Percentiles rank a stretch among this genome's conserved stretches.
phyloP scores from a whole-genome alignment of 495 filamentous ascomycete species.

The Rhizodiscina lignyota region DNA sequence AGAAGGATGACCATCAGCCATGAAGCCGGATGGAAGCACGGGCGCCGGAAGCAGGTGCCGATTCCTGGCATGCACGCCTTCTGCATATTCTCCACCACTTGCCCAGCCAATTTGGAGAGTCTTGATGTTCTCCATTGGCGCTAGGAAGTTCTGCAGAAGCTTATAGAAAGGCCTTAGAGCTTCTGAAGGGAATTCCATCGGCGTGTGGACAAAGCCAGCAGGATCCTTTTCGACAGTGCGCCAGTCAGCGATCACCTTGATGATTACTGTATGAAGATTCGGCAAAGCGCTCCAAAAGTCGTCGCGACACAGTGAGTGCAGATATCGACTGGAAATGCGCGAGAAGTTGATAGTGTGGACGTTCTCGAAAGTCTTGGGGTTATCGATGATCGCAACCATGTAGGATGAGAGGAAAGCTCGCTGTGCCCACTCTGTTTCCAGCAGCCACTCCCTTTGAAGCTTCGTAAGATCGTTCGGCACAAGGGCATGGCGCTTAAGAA shows the following conservation, averaged over 20 bases:
- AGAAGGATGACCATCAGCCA: too few relatives aligned
- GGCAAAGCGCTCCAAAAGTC: constrained; percentile 36
- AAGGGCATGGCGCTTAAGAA: too few relatives aligned
- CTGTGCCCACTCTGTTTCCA: too few relatives aligned
- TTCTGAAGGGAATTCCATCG: constrained; percentile 23
- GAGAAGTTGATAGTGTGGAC: too few relatives aligned
- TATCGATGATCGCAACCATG: too few relatives aligned
- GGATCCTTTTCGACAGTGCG: constrained; percentile 25
- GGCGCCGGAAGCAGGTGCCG: constrained; percentile 33
- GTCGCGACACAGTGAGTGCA: too few relatives aligned
- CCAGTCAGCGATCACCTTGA: constrained; percentile 39
- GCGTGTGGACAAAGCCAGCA: constrained; percentile 21
- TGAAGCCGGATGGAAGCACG: too few relatives aligned
- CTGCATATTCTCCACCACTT: constrained; percentile 38
- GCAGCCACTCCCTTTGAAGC: too few relatives aligned
- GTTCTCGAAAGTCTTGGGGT: too few relatives aligned
- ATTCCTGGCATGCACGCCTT: constrained; percentile 34
- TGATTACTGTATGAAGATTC: constrained; percentile 23
- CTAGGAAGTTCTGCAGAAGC: constrained; percentile 26
- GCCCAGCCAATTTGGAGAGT: constrained; percentile 36
- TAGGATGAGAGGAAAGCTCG: too few relatives aligned
- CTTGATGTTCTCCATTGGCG: constrained; percentile 23
- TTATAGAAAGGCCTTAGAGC: constrained; percentile 26
- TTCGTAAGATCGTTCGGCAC: too few relatives aligned
- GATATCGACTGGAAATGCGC: too few relatives aligned